Percentiles rank a stretch among this genome's conserved stretches.
Evolutionary conservation across 1,284 basidiomycete species (phyloP).

Genomic region (Puccinia horiana): DNA sequence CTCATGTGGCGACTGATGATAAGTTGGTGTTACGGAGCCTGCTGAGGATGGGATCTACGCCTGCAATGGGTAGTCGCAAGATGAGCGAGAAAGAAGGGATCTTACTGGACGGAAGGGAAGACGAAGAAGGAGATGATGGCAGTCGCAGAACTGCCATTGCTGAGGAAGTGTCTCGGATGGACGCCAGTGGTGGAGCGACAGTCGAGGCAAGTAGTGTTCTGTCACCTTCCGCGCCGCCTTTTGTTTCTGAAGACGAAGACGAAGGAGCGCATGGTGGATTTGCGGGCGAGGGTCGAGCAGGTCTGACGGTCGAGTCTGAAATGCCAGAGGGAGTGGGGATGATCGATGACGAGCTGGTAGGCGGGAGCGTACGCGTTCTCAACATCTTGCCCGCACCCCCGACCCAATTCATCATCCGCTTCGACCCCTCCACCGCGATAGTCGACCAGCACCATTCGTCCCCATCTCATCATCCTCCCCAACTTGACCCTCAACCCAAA

Average conservation of each 20-base stretch:
- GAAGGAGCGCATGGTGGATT: neutral
- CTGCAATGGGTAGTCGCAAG: neutral
- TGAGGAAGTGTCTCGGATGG: neutral
- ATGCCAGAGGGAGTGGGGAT: neutral
- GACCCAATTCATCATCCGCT: conserved; percentile 25
- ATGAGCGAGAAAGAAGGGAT: neutral
- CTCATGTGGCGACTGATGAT: conserved; percentile 39
- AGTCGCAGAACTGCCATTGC: neutral
- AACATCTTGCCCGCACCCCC: conserved; percentile 11
- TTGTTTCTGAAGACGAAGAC: neutral
- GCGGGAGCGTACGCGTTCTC: neutral
- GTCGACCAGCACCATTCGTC: no score
- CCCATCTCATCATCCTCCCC: neutral
- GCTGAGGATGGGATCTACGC: neutral
- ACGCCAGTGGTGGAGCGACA: neutral
- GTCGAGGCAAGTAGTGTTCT: neutral
- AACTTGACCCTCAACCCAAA: neutral
- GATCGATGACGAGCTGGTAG: neutral
- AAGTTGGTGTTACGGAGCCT: conserved; percentile 10
- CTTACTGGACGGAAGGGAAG: neutral
- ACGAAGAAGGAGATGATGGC: neutral
- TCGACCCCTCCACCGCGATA: neutral
- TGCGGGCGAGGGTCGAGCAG: neutral
- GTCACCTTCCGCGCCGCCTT: conserved; percentile 7
- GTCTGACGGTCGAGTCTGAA: neutral